Base-by-base conservation (phyloP, 179 eudicot species). In the Pouteria campechiana region DNA sequence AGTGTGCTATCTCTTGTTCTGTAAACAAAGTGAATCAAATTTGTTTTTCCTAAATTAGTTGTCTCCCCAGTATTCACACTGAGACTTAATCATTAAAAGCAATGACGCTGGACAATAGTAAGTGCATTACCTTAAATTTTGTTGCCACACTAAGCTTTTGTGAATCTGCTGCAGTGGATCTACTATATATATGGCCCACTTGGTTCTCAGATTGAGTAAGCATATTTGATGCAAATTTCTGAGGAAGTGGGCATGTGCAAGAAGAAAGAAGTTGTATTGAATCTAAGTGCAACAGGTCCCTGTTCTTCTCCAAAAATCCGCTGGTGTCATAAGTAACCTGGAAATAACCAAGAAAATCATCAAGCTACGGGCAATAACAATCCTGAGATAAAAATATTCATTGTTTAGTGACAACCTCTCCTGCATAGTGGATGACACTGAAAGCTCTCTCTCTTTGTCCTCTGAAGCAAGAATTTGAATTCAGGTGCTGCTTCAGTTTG, bases 151-250 rank as follows among this genome's bases (percentile, higher is more conserved):
- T 90, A 44, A 82, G 58, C 64, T 90, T 90, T 57, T 90, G 98
- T 35, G 94, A 90, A 51, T 90, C 98, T 34, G 96, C 98, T 60
- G 96, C 98, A 27, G 96, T 88, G 38, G 96, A 82, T 68, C 87
- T 90, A 72, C 71, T 41, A 22, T 70, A 65, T 23, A 92, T 75
- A 43, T 96, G 92, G 42, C 61, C 76, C 28, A 87, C 81, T 60
- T 82, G 92, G 63, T 79, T 86, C 55, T 82, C 88, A 2, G 94
- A 76, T 65, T 79, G 94, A 24, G 66, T 59, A 59, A 73, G 72
- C 79, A 90, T 57, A 60, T 60, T 67, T 17, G 92, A 70, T 12
- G 96, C 99, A 68, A 92, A 92, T 21, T 54, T 63, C 35, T 72
- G 83, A 35, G 99, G 94, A 19, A 92, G 94, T 22, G 76, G 57